These are phyloP conservation scores for Penicillium psychrosexuale DNA, from an alignment of 2,329 filamentous ascomycete species.

Conservation along the genomic window DNA sequence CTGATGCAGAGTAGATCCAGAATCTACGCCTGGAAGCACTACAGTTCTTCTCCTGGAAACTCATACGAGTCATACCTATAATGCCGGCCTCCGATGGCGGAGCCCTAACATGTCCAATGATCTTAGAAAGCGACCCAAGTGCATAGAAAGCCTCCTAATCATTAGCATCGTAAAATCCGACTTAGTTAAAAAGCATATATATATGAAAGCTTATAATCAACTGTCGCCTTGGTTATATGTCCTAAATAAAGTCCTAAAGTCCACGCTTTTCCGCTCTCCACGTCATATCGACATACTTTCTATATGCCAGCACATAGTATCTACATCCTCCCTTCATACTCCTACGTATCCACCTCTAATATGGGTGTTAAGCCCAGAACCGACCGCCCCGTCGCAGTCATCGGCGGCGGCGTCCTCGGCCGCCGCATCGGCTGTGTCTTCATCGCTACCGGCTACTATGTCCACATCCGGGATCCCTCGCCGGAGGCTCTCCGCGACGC, in stretches of 20 bases:
- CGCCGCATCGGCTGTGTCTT: conserved; percentile 35
- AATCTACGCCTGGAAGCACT: no score
- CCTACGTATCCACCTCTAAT: background rate
- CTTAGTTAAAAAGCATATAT: background rate
- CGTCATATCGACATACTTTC: conserved; percentile 1
- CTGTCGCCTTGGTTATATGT: background rate
- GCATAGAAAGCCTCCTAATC: background rate
- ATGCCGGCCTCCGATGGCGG: background rate
- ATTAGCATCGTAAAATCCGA: background rate
- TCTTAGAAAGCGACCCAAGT: background rate
- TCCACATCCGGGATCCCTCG: conserved; percentile 26
- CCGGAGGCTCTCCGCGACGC: conserved; percentile 27
- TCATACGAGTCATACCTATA: background rate
- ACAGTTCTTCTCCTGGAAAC: background rate
- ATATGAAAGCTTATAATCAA: background rate
- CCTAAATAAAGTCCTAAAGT: background rate
- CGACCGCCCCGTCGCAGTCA: conserved; percentile 34
- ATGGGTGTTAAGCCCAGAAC: conserved; percentile 5
- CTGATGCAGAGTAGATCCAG: no score
- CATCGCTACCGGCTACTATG: conserved; percentile 27
- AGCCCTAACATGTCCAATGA: background rate
- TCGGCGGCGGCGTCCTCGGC: conserved; percentile 42
- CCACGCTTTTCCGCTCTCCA: background rate
- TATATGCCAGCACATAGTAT: background rate
- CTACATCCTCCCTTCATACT: background rate